Evolutionary conservation across 345 rosid species (phyloP).

Genomic region (Aurinia saxatilis): DNA sequence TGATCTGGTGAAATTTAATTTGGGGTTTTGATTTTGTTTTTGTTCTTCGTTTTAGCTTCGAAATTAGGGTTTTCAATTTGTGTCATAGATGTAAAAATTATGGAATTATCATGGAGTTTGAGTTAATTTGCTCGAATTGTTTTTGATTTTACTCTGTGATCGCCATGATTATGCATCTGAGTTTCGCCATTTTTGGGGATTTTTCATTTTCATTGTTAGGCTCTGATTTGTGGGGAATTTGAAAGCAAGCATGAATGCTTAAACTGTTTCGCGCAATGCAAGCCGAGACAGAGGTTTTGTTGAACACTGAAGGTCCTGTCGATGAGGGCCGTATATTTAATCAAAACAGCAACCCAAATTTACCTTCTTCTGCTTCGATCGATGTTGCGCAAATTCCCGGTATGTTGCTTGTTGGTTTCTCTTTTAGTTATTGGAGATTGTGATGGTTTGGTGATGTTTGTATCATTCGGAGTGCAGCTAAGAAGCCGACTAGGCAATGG

Average conservation of each 20-base stretch:
- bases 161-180: slow-evolving; percentile 1
- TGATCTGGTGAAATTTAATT: slow-evolving; percentile 2
- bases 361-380: slow-evolving; percentile 33
- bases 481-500: slow-evolving; percentile 93
- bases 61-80: neutral
- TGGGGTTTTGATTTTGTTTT: slow-evolving; percentile 16
- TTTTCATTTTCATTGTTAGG: neutral
- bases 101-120: no score
- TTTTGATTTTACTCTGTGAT: slow-evolving; percentile 21
- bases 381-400: slow-evolving; percentile 49
- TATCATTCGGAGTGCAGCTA: slow-evolving; percentile 38
- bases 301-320: slow-evolving; percentile 19
- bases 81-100: neutral
- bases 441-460: neutral
- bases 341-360: slow-evolving; percentile 38
- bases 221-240: slow-evolving; percentile 1
- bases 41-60: neutral
- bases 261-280: slow-evolving; percentile 20
- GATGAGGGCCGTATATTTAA: slow-evolving; percentile 18
- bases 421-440: neutral
- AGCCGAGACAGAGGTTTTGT: slow-evolving; percentile 12
- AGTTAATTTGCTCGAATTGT: neutral
- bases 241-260: slow-evolving; percentile 16
- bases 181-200: neutral
- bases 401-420: slow-evolving; percentile 21